phyloP scores from a whole-genome alignment of 495 filamentous ascomycete genomes.

The Aspergillus cavernicola region DNA sequence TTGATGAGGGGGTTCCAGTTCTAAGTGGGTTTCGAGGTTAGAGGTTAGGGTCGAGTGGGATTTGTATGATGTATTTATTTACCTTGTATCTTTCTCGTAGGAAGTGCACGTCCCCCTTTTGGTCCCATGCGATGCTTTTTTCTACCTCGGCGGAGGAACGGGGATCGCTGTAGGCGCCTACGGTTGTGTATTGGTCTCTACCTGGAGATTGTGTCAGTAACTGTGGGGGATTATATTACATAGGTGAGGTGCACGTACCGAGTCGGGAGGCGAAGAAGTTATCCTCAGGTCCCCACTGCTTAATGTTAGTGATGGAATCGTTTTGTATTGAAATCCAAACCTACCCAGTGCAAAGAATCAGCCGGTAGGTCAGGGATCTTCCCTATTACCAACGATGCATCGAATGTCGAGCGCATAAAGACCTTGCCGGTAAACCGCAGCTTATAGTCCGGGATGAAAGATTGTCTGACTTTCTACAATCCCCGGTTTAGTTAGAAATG shows the following conservation, averaged over 20 bases:
- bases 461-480: slow-evolving; percentile 27
- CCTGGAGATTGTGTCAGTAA: slow-evolving; percentile 19
- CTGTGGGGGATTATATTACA: neutral
- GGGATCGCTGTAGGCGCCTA: slow-evolving; percentile 44
- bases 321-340: too few relatives aligned
- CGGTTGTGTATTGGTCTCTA: slow-evolving; percentile 41
- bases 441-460: slow-evolving; percentile 38
- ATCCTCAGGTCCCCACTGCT: slow-evolving; percentile 41
- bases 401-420: slow-evolving; percentile 45
- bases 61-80: too few relatives aligned
- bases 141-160: slow-evolving; percentile 32
- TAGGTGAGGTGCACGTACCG: too few relatives aligned
- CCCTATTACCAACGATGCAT: slow-evolving; percentile 32
- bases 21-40: slow-evolving; percentile 7
- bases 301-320: too few relatives aligned
- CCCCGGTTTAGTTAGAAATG: neutral
- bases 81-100: slow-evolving; percentile 35
- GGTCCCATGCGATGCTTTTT: slow-evolving; percentile 37
- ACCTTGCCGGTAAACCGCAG: slow-evolving; percentile 43
- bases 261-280: slow-evolving; percentile 47
- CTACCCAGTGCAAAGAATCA: slow-evolving; percentile 45
- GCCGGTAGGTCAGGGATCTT: slow-evolving; percentile 37
- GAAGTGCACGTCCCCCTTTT: slow-evolving; percentile 33
- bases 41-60: neutral
- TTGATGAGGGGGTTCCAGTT: slow-evolving; percentile 44